Evolutionary conservation across 192 early-diverging fungal species (phyloP).

Genomic region (Linderina pennispora): DNA sequence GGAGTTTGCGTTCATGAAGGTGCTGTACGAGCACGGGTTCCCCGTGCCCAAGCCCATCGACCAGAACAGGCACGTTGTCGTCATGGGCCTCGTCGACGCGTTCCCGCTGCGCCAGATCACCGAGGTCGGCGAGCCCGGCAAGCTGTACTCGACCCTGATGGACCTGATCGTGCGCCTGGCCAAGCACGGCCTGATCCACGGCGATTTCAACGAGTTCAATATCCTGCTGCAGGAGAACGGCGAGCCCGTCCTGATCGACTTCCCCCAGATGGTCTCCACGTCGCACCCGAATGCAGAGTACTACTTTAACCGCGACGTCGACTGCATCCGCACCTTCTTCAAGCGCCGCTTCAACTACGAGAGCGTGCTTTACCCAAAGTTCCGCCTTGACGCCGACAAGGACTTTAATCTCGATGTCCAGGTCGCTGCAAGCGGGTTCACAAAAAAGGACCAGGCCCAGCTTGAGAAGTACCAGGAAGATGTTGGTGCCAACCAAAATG

Average conservation of each 20-base stretch:
- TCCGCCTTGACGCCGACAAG: slow-evolving; percentile 70
- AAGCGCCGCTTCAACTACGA: slow-evolving; percentile 87
- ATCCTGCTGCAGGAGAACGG: slow-evolving; percentile 80
- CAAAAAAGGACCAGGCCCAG: slow-evolving; percentile 83
- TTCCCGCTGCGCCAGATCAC: slow-evolving; percentile 90
- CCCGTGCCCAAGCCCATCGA: slow-evolving; percentile 94
- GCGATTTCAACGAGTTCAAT: slow-evolving; percentile 99
- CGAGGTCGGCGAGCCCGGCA: slow-evolving; percentile 82
- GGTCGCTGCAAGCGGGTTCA: slow-evolving; percentile 96
- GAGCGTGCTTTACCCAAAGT: slow-evolving; percentile 85
- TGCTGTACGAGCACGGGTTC: slow-evolving; percentile 88
- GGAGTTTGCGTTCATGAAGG: slow-evolving; percentile 99
- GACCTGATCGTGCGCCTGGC: slow-evolving; percentile 93
- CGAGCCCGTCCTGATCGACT: slow-evolving; percentile 92
- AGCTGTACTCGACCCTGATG: slow-evolving; percentile 93
- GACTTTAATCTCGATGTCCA: slow-evolving; percentile 93
- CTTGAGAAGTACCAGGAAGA: slow-evolving; percentile 52
- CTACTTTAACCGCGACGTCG: slow-evolving; percentile 98
- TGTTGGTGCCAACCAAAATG: neutral
- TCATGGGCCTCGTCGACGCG: slow-evolving; percentile 94
- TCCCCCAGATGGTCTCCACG: slow-evolving; percentile 99
- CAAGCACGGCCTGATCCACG: slow-evolving; percentile 92
- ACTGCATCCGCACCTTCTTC: slow-evolving; percentile 96
- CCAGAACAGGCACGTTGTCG: slow-evolving; percentile 90
- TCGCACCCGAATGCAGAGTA: slow-evolving; percentile 92